These are phyloP conservation scores for Limnomonas spitsbergensis DNA, from an alignment of 139 green algal genomes.

Conservation along the genomic window DNA sequence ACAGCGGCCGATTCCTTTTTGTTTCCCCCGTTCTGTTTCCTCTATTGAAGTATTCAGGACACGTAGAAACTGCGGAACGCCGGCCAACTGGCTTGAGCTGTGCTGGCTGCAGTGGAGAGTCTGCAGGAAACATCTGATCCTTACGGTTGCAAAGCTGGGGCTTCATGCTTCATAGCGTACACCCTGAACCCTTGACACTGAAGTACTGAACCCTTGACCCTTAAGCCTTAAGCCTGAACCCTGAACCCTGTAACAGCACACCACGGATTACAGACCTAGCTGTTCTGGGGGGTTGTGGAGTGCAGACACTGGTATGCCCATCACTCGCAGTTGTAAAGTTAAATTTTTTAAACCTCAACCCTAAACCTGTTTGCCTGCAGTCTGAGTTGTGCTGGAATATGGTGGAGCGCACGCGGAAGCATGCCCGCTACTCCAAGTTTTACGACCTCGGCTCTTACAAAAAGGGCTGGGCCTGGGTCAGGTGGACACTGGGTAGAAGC, in stretches of 20 bases:
- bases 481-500: background rate
- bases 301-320: no score
- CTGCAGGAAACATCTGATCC: background rate
- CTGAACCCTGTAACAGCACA: background rate
- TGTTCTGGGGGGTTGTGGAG: no score
- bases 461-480: slow-evolving; percentile 2
- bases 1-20: no score
- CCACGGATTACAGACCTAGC: background rate
- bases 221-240: no score
- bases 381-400: background rate
- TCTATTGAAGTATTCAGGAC: background rate
- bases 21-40: no score
- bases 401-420: background rate
- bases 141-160: no score
- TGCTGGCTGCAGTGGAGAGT: background rate
- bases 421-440: background rate
- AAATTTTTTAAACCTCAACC: background rate
- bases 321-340: background rate
- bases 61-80: background rate
- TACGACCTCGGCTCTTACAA: background rate
- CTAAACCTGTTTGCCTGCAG: background rate
- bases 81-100: background rate
- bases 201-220: no score
- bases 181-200: background rate
- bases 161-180: background rate